Base-by-base conservation (phyloP, 495 filamentous ascomycete genomes). In the Beverwykella pulmonaria region DNA sequence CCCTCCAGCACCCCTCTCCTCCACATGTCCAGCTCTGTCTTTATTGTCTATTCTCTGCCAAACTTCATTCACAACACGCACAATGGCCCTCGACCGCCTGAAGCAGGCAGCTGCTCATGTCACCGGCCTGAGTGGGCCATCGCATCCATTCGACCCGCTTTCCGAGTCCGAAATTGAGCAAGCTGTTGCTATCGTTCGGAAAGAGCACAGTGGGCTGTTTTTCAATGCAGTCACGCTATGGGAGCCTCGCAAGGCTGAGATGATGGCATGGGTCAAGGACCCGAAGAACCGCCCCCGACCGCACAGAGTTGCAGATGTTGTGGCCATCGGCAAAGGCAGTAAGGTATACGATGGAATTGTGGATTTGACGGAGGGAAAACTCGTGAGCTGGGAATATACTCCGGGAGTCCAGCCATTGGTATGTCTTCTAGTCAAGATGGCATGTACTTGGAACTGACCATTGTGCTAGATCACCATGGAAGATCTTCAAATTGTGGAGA, bases 171-270 rank as follows among this genome's bases (percentile, higher is more conserved):
- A 98, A 74, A 96, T 98, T 67, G 90, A 92, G 72, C 78, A 82
- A 7, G 87, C 86, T 9, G 89, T 93, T 56, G 74, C 82, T 1
- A 79, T 92, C 39, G 79, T 96, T 60, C 86, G 86, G 44, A 86
- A 88, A 65, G 85, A 88, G 60, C 81, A 96, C 78, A 88, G 85
- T 55, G 76, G 81, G 7, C 82, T 96, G 48, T 85, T 85, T 74
- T 97, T 92, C 84, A 96, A 97, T 80, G 90, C 92, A 3, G 87
- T 97, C 57, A 88, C 91, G n/a, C 79, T 96, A 10, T 90, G 85
- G 53, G 93, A 97, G 80, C 93, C 93, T 17, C 87, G 86, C 68
- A 97, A 97, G 82, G 86, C 82, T 29, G 87, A 93, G 72, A 95
- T 97, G 91, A 80, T 87, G 71, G 85, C 84, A 54, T 98, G 92